phyloP scores from a whole-genome alignment of 108 stramenopile genomes.

The Cylindrotheca closterium region DNA sequence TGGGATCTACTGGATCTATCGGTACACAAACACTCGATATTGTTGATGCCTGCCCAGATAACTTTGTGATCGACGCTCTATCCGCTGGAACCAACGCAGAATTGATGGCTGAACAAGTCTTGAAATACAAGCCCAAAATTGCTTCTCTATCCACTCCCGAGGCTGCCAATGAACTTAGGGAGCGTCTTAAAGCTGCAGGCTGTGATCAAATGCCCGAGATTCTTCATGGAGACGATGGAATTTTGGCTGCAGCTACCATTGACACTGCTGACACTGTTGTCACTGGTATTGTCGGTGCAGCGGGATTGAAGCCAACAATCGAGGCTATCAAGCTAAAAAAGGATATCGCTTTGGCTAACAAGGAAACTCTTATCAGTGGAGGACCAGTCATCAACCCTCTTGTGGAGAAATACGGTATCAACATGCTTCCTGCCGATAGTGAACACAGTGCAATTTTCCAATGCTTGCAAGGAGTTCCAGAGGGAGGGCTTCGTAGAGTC shows the following conservation, averaged over 20 bases:
- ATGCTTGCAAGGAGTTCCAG: conserved; percentile 93
- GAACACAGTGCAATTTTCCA: conserved; percentile 98
- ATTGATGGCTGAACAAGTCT: conserved; percentile 90
- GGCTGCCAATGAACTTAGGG: conserved; percentile 59
- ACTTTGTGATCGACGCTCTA: conserved; percentile 91
- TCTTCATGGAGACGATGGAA: conserved; percentile 79
- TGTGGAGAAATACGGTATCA: conserved; percentile 88
- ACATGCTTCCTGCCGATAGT: conserved; percentile 95
- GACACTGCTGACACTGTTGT: conserved; percentile 85
- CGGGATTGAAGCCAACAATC: conserved; percentile 92
- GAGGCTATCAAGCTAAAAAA: conserved; percentile 94
- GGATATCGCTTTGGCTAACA: conserved; percentile 96
- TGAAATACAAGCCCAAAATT: conserved; percentile 82
- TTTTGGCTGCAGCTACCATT: conserved; percentile 79
- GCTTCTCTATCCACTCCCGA: conserved; percentile 64
- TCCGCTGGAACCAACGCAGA: conserved; percentile 86
- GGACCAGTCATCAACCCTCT: conserved; percentile 96
- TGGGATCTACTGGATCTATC: conserved; percentile 93
- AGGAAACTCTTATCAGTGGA: conserved; percentile 97
- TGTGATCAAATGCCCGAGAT: conserved; percentile 71
- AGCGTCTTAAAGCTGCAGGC: conserved; percentile 47
- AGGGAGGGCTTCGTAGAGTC: conserved; percentile 85
- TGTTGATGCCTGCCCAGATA: conserved; percentile 90
- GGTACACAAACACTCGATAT: conserved; percentile 98
- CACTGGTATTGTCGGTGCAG: conserved; percentile 96